These are phyloP conservation scores for Nannizziopsis arthrosporioides DNA, from an alignment of 2,329 filamentous ascomycete genomes.

Conservation along the genomic window DNA sequence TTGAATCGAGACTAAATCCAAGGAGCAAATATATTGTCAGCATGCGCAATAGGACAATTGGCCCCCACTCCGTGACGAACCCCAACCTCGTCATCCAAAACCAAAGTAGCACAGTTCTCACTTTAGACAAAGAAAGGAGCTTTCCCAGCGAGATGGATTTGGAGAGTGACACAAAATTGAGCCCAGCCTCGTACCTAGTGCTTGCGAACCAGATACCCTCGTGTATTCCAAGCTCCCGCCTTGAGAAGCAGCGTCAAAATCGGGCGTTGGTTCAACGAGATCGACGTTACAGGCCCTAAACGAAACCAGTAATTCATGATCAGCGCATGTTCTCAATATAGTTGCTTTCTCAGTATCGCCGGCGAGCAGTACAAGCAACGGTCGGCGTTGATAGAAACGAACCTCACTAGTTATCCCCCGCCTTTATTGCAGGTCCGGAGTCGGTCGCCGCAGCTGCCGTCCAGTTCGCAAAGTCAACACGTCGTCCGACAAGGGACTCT, in stretches of 20 bases:
- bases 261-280: too few relatives aligned
- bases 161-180: slow-evolving; percentile 3
- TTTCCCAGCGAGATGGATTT: background rate
- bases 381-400: background rate
- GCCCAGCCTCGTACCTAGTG: slow-evolving; percentile 6
- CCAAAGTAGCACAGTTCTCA: slow-evolving; percentile 9
- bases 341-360: background rate
- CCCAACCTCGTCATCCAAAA: background rate
- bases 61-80: background rate
- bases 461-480: background rate
- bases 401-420: slow-evolving; percentile 3
- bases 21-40: background rate
- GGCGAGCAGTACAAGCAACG: too few relatives aligned
- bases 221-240: background rate
- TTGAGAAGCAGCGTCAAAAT: too few relatives aligned
- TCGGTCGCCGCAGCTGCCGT: background rate
- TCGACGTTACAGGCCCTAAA: background rate
- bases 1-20: background rate
- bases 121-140: slow-evolving; percentile 2
- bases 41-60: background rate
- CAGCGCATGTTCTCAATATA: background rate
- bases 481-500: background rate
- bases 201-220: background rate
- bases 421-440: background rate
- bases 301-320: background rate